These are phyloP conservation scores for Coemansia sp. DNA, from an alignment of 192 early-diverging fungal species.

Conservation along the genomic window DNA sequence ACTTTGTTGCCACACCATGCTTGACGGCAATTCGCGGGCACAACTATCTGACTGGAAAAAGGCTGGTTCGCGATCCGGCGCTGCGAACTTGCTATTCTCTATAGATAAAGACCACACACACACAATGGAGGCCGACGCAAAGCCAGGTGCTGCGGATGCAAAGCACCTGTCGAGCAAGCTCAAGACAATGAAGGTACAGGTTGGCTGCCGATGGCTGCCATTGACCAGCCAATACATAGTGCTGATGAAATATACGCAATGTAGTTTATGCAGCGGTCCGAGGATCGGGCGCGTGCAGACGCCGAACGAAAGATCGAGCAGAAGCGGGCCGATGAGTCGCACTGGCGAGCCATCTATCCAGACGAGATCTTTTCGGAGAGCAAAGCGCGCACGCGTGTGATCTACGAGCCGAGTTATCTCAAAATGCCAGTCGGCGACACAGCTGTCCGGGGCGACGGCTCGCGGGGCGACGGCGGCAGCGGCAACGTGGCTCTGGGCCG, in stretches of 20 bases:
- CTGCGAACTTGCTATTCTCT: too few relatives aligned
- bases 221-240: too few relatives aligned
- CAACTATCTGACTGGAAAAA: too few relatives aligned
- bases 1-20: too few relatives aligned
- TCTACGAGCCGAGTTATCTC: constrained; percentile 45
- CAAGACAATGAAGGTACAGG: constrained; percentile 24
- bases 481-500: constrained; percentile 12
- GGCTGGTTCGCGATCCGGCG: too few relatives aligned
- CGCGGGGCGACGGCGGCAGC: neutral
- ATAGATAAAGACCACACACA: too few relatives aligned
- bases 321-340: constrained; percentile 38
- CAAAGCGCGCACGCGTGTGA: constrained; percentile 12
- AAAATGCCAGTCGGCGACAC: constrained; percentile 29
- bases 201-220: too few relatives aligned
- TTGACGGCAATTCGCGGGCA: too few relatives aligned
- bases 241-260: neutral
- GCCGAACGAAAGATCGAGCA: constrained; percentile 25
- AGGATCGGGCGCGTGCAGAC: constrained; percentile 20
- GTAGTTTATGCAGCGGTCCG: constrained; percentile 50
- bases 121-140: constrained; percentile 7
- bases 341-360: constrained; percentile 40
- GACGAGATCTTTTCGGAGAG: constrained; percentile 19
- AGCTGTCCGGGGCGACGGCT: neutral
- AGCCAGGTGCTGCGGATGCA: neutral
- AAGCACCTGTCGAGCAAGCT: constrained; percentile 27